Evolutionary conservation across 176 grass and related monocot species (phyloP), one percentile per base, ranked within the genome.

Genomic region (Eleusine coracana): DNA sequence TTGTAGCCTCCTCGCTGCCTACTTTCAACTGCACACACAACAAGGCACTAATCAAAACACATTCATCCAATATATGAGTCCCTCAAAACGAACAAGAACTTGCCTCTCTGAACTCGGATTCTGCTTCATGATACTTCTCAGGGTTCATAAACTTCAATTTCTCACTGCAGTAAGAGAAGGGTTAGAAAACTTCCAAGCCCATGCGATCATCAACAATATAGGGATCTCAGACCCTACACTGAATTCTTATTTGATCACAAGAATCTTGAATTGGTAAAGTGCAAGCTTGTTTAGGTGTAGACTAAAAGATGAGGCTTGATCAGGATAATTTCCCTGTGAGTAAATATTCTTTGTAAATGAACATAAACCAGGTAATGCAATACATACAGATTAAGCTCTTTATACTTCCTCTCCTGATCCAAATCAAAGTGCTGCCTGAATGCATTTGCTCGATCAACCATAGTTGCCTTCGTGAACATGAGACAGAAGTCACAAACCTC

Each of bases 361-460:
- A 45, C 10, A 60, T 18, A 8, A 77, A 64, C 71, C 62, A 72
- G 14, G 60, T 21, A 82, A 18, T 51, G 31, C 56, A 77, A 77
- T 74, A 85, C 91, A 45, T 96, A 99, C 97, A 96, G 85, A 83
- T 92, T 96, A 88, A 98, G 92, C 87, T 95, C 92, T 82, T 95
- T 98, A 87, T 95, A 88, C 88, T 95, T 98, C 74, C 88, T 93
- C 81, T 90, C 86, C 83, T 98, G 92, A 80, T 91, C 90, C 72
- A 98, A 87, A 83, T 98, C 92, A 78, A 90, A 98, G 52, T 98
- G 90, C 68, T 91, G 92, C 87, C 92, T 95, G 75, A 98, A 98
- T 91, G 96, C 96, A 93, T 95, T 95, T 73, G 90, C 92, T 91
- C 96, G 92, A 93, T 95, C 92, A 9, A 84, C 44, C 93, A 98